Evolutionary conservation across 306 rosid species (phyloP), one percentile per base, ranked within the genome.

Genomic region (Gastrolobium bilobum): DNA sequence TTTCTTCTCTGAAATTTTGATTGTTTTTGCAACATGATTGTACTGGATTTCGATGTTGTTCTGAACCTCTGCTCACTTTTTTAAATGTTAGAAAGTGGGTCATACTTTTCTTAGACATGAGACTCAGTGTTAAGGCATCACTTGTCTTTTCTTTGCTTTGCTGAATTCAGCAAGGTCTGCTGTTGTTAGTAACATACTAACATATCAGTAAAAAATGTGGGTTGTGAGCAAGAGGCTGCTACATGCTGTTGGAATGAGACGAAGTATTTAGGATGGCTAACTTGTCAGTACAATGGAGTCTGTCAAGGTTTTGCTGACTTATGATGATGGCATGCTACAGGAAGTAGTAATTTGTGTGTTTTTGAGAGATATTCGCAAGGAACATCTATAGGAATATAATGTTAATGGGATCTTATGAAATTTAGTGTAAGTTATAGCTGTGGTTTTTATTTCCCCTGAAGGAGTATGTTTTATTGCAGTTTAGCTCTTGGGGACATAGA

Each of bases 1-100:
- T 44, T 79, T 70, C 31, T 75, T 67, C 31, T 75, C 0, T 10
- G 46, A n/a, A 68, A 14, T 70, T 78, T 71, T 82, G 79, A 34
- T 79, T 64, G 56, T 40, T 75, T 75, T 47, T 33, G 60, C 68
- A 15, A 33, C 34, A 7, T 54, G 50, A 35, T 72, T 72, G 38
- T 62, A 8, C 56, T 67, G 48, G 48, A 30, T 39, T 44, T 83
- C 65, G 20, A 61, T 54, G 56, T 44, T 44, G 40, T 33, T 44
- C 10, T 42, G 70, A 34, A 53, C 52, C 70, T 42, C 40, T 69
- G 35, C 50, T 44, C 39, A 29, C 54, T 10, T 9, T 61, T 61
- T 37, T 10, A 37, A 15, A 52, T 71, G 76, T 10, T 52, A 4
- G 14, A 50, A 51, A 29, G 30, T 68, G 29, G 2, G 7, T 40